Evolutionary conservation across 257 asterid species (phyloP), one percentile per base, ranked within the genome.

Genomic region (Nicotiana obtusifolia): DNA sequence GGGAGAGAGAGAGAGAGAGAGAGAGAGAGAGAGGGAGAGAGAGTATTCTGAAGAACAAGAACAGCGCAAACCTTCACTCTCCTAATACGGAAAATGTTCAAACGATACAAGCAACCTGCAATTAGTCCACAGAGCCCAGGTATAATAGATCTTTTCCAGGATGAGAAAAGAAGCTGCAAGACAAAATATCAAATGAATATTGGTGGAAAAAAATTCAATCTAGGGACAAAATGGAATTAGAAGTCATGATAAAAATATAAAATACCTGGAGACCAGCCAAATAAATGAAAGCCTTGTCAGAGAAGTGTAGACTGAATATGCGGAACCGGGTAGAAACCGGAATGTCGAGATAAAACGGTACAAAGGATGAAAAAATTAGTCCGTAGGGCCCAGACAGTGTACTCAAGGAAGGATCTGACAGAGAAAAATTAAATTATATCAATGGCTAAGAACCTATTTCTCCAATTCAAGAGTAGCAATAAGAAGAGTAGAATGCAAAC

Each of bases 191-290:
- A 82, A 54, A 68, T 68, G 17, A 69, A 80, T 75, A 71, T 44
- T 75, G 69, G 60, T 41, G 66, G 75, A 33, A 62, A 81, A 15
- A 82, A 79, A 81, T 75, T 10, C 28, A 53, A 77, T 13, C 60
- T 53, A n/a, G 24, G 19, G 52, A 17, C 8, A 49, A 24, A 8
- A 71, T 47, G 6, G 49, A 20, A 54, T 64, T 44, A 65, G 54
- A 65, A 52, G 31, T 22, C 35, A 2, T 65, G 54, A 64, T 15
- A 80, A 2, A 64, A 77, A 47, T 10, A 65, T 69, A 71, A 47
- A 65, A 82, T 89, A 96, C 99, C 98, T 96, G 99, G 85, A 96
- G 94, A 84, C 99, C 99, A 64, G 99, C 99, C 84, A 93, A 89
- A 88, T 96, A 96, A 73, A 96, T 94, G 76, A 96, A 94, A 30